These are phyloP conservation scores for Naumovozyma dairenensis DNA, from an alignment of 805 yeast species.

Conservation along the genomic window DNA sequence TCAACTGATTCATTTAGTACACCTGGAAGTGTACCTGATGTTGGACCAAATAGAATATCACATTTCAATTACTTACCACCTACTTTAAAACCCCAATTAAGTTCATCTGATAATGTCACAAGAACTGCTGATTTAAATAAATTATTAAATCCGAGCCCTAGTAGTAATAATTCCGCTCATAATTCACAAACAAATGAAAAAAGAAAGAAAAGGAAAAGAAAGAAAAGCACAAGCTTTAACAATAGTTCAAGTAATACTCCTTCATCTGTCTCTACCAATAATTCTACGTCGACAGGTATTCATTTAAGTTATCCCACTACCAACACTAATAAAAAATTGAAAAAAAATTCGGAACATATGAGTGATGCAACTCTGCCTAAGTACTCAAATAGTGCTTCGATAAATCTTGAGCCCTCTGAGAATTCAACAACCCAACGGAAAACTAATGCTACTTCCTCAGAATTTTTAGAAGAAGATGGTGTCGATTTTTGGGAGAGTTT, in stretches of 20 bases:
- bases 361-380: constrained; percentile 1
- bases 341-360: background rate
- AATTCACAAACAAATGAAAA: constrained; percentile 3
- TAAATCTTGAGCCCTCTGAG: no score
- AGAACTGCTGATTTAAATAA: constrained; percentile 37
- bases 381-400: no score
- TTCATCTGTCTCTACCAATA: constrained; percentile 1
- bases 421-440: background rate
- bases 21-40: constrained; percentile 30
- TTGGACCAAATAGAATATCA: constrained; percentile 47
- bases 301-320: no score
- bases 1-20: constrained; percentile 16
- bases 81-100: constrained; percentile 61
- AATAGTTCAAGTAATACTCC: constrained; percentile 4
- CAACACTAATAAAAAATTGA: no score
- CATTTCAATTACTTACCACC: constrained; percentile 74
- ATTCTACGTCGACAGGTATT: background rate
- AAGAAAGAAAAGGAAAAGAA: constrained; percentile 9
- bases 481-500: constrained; percentile 65
- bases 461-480: constrained; percentile 48
- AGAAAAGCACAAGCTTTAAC: constrained; percentile 3
- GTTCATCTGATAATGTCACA: constrained; percentile 45
- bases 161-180: background rate
- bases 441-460: background rate
- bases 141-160: constrained; percentile 32